A percentile compares a stretch with the other conserved stretches of the same genome.
These are phyloP conservation scores for Albizia julibrissin DNA, from an alignment of 306 rosid species.

Conservation along the genomic window DNA sequence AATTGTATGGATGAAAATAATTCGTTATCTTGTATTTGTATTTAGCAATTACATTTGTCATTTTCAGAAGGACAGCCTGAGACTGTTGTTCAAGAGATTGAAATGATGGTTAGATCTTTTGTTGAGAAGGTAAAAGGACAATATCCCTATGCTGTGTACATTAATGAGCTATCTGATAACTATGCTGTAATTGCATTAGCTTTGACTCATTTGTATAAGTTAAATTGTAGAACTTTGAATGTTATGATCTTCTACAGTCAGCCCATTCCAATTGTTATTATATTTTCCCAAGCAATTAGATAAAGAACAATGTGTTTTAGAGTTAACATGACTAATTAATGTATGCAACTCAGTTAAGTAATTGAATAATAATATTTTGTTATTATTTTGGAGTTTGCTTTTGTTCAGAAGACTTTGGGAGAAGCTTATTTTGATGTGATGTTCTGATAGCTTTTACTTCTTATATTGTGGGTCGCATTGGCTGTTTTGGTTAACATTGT, in stretches of 20 bases:
- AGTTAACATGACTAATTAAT: not conserved
- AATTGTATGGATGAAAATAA: not conserved
- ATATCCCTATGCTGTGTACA: conserved; percentile 2
- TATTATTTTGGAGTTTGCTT: not conserved
- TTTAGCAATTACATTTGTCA: not conserved
- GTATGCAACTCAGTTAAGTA: not conserved
- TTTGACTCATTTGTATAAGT: not conserved
- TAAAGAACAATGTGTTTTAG: not conserved
- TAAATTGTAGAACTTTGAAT: conserved; percentile 24
- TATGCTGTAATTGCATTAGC: not conserved
- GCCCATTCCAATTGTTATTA: not conserved
- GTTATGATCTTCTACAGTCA: conserved; percentile 2
- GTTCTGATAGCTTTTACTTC: not conserved
- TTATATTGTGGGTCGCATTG: not conserved
- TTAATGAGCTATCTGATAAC: not conserved
- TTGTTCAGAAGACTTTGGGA: not conserved
- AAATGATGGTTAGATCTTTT: conserved; percentile 79
- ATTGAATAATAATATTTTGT: not conserved
- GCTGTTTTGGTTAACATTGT: not conserved
- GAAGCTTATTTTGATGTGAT: not conserved
- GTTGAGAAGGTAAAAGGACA: conserved; percentile 74
- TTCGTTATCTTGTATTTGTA: conserved; percentile 2
- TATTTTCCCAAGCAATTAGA: not conserved
- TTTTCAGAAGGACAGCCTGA: conserved; percentile 94
- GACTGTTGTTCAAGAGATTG: conserved; percentile 88